Percentiles rank a stretch among this genome's conserved stretches.
Conservation (phyloP, 495 filamentous ascomycete genomes). For the Rostrohypoxylon terebratum region DNA sequence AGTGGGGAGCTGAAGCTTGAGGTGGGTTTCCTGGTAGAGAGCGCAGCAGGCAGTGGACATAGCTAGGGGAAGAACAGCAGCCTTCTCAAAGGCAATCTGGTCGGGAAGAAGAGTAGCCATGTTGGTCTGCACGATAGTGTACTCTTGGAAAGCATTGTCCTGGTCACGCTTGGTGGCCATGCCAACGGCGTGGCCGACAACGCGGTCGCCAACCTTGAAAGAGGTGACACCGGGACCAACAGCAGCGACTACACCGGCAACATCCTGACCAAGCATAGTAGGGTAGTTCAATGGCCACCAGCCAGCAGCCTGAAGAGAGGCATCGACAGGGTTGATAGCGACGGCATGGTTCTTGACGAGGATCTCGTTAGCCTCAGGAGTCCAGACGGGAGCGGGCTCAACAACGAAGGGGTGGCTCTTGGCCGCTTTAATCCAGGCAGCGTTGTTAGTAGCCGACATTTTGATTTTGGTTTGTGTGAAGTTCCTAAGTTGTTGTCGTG, state of each 20-base stretch:
- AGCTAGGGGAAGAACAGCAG: constrained; percentile 60
- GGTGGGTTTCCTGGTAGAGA: constrained; percentile 56
- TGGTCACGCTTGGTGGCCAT: constrained; percentile 39
- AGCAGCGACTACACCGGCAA: constrained; percentile 61
- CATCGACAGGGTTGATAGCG: constrained; percentile 63
- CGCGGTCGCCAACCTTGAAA: constrained; percentile 61
- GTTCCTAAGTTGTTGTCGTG: constrained; percentile 6
- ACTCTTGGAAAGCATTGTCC: constrained; percentile 53
- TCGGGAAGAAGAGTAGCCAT: constrained; percentile 55
- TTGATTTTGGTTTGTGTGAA: constrained; percentile 26
- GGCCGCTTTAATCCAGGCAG: constrained; percentile 45
- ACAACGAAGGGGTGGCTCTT: constrained; percentile 48
- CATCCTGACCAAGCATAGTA: constrained; percentile 63
- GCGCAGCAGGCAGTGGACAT: constrained; percentile 61
- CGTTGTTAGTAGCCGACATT: constrained; percentile 43
- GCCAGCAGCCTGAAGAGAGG: constrained; percentile 54
- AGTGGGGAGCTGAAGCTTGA: constrained; percentile 48
- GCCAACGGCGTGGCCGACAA: constrained; percentile 48
- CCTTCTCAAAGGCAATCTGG: constrained; percentile 55
- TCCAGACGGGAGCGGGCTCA: constrained; percentile 45
- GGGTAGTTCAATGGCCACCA: constrained; percentile 57
- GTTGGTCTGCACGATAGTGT: constrained; percentile 49
- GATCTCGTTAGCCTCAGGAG: constrained; percentile 52
- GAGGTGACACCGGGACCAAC: constrained; percentile 56
- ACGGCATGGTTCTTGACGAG: constrained; percentile 55